These are phyloP conservation scores for Acorus calamus DNA, from an alignment of 106 monocot genomes.

Conservation along the genomic window DNA sequence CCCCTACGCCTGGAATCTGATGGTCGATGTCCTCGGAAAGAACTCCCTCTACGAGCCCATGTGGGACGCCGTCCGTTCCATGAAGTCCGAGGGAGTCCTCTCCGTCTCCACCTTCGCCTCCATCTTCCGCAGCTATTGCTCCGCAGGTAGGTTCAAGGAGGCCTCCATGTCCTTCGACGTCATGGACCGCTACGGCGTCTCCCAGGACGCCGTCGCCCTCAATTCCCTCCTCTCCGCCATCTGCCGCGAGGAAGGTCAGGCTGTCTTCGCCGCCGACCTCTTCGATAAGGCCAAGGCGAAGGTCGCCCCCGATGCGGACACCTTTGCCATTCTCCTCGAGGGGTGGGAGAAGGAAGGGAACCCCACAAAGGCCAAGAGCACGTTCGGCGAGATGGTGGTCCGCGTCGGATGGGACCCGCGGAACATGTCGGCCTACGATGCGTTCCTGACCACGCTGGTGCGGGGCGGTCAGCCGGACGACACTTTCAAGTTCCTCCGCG, in stretches of 20 bases:
- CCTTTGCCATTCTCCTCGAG: constrained; percentile 65
- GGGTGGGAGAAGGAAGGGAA: constrained; percentile 68
- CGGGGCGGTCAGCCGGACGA: constrained; percentile 27
- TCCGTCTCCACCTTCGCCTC: constrained; percentile 58
- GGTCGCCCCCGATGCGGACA: constrained; percentile 44
- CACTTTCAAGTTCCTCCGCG: constrained; percentile 55
- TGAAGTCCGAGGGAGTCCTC: constrained; percentile 40
- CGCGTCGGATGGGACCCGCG: constrained; percentile 49
- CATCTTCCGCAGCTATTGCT: constrained; percentile 51
- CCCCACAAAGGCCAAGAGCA: constrained; percentile 35
- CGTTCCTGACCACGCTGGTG: constrained; percentile 56
- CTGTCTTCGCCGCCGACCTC: constrained; percentile 49
- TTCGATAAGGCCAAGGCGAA: constrained; percentile 38
- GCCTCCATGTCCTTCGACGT: constrained; percentile 72
- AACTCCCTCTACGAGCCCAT: constrained; percentile 62
- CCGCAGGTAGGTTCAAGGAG: constrained; percentile 47
- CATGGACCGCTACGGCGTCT: constrained; percentile 75
- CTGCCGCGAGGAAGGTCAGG: constrained; percentile 21
- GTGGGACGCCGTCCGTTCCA: constrained; percentile 83
- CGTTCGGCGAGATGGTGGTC: constrained; percentile 73
- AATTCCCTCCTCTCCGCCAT: constrained; percentile 64
- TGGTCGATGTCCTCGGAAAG: constrained; percentile 71
- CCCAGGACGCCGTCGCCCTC: constrained; percentile 33
- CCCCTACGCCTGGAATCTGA: constrained; percentile 51
- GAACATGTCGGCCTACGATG: constrained; percentile 53